A percentile compares a stretch with the other conserved stretches of the same genome.
These are phyloP conservation scores for Aspergillus phoenicis DNA, from an alignment of 2,329 filamentous ascomycete species.

Conservation along the genomic window DNA sequence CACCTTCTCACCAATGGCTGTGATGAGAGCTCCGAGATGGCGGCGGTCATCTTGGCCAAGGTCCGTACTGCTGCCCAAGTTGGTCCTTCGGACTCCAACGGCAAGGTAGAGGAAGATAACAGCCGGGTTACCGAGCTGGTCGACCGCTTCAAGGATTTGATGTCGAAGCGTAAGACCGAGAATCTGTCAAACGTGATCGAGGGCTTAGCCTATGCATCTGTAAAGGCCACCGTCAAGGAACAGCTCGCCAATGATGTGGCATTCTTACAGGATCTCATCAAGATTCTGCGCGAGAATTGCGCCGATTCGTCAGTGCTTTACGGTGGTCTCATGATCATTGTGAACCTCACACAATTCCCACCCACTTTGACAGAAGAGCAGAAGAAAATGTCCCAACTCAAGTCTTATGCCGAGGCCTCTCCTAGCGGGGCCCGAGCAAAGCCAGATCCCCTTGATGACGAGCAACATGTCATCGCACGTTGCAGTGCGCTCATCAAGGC, in stretches of 20 bases:
- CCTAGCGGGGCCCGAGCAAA: conserved; percentile 66
- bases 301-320: conserved; percentile 75
- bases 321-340: conserved; percentile 80
- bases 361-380: conserved; percentile 83
- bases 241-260: conserved; percentile 67
- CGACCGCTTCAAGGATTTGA: conserved; percentile 55
- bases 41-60: conserved; percentile 77
- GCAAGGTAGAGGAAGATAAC: conserved; percentile 41
- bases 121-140: conserved; percentile 57
- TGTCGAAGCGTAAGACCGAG: conserved; percentile 43
- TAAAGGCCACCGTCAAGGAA: conserved; percentile 84
- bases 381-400: conserved; percentile 86
- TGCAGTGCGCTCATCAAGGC: conserved; percentile 79
- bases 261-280: conserved; percentile 71
- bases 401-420: conserved; percentile 87
- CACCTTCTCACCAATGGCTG: conserved; percentile 76
- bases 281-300: conserved; percentile 48
- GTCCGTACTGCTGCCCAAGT: conserved; percentile 42
- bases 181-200: conserved; percentile 79
- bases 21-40: conserved; percentile 54
- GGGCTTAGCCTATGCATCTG: conserved; percentile 86
- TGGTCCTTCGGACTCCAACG: conserved; percentile 33
- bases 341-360: conserved; percentile 80
- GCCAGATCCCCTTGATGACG: conserved; percentile 70
- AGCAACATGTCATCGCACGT: conserved; percentile 72